Conservation (phyloP, 2,329 filamentous ascomycete species). For the Teratosphaeria nubilosa region DNA sequence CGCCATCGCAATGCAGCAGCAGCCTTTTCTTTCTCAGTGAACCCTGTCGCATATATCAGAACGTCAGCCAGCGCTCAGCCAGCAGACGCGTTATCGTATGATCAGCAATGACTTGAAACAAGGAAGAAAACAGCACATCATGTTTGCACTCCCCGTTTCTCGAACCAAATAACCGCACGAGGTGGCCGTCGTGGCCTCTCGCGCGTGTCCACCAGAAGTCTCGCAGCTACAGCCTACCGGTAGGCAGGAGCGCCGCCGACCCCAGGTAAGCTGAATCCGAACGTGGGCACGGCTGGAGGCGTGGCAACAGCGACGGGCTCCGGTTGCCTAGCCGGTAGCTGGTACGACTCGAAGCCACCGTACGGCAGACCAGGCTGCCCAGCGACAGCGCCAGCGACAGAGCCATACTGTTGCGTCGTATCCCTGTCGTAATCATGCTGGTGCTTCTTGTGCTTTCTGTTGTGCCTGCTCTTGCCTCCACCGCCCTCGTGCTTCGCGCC, state of each 20-base stretch:
- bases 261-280: conserved; percentile 20
- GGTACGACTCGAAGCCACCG: conserved; percentile 9
- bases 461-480: background rate
- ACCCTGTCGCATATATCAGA: background rate
- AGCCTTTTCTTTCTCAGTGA: background rate
- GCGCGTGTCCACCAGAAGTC: background rate
- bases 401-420: conserved; percentile 5
- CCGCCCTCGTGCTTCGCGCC: background rate
- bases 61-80: background rate
- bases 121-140: background rate
- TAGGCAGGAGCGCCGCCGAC: background rate
- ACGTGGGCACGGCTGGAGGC: conserved; percentile 30
- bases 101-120: background rate
- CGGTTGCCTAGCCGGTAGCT: conserved; percentile 12
- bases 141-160: no score
- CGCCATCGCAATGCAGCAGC: background rate
- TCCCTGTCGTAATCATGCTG: background rate
- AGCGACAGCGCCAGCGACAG: conserved; percentile 11
- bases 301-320: conserved; percentile 30
- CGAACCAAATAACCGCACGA: background rate
- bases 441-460: conserved; percentile 1
- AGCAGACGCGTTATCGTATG: background rate
- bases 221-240: background rate
- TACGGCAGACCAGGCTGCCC: conserved; percentile 13
- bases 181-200: background rate